Conservation (phyloP, 2,329 filamentous ascomycete species). For the Emmonsiellopsis sp. region DNA sequence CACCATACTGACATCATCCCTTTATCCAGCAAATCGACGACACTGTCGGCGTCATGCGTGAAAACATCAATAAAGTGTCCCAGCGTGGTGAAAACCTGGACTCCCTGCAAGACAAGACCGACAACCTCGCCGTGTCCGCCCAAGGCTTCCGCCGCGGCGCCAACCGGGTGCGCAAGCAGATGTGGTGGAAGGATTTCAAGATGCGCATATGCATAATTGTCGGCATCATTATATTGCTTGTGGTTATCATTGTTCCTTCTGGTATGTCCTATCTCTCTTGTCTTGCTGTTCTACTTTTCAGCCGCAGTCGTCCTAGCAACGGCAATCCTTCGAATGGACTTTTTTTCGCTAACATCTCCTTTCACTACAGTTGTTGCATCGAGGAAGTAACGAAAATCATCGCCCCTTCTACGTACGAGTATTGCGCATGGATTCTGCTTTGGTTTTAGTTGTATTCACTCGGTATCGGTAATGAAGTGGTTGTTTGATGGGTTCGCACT, state of each 20-base stretch:
- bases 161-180: conserved; percentile 91
- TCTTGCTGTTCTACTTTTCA: neutral
- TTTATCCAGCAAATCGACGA: conserved; percentile 81
- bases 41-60: conserved; percentile 87
- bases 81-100: conserved; percentile 86
- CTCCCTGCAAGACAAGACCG: conserved; percentile 80
- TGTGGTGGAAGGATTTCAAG: conserved; percentile 99
- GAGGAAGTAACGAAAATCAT: conserved; percentile 5
- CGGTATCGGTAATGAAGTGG: neutral
- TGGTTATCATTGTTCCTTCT: conserved; percentile 86
- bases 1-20: neutral
- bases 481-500: neutral
- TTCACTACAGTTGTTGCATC: conserved; percentile 9
- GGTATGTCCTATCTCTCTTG: conserved; percentile 50
- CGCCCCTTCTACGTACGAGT: neutral
- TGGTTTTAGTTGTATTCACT: neutral
- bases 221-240: conserved; percentile 81
- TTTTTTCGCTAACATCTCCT: conserved; percentile 3
- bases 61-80: conserved; percentile 95
- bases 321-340: neutral
- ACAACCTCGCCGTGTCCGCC: conserved; percentile 85
- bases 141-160: conserved; percentile 94
- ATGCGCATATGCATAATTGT: conserved; percentile 95
- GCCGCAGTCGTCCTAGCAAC: neutral
- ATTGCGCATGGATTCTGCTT: neutral